Evolutionary conservation across 2,329 filamentous ascomycete genomes (phyloP).

Genomic region (Pseudocercospora crystallina): DNA sequence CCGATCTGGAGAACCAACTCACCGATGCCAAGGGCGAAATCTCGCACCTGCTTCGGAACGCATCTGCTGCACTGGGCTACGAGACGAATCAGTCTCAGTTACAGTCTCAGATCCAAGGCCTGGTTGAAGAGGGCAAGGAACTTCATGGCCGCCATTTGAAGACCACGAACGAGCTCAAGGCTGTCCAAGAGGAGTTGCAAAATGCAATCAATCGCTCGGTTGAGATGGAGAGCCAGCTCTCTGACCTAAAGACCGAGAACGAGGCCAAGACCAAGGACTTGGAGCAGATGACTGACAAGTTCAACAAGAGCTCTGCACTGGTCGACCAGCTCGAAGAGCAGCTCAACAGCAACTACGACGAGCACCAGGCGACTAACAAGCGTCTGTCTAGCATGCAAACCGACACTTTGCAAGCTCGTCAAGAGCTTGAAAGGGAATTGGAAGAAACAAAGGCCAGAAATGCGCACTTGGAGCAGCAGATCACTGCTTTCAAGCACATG

Average conservation of each 20-base stretch:
- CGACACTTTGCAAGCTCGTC: conserved; percentile 46
- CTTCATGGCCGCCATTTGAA: conserved; percentile 44
- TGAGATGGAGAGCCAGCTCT: conserved; percentile 45
- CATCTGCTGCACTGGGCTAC: conserved; percentile 63
- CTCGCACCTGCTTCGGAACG: conserved; percentile 62
- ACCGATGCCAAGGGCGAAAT: conserved; percentile 59
- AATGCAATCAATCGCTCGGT: conserved; percentile 39
- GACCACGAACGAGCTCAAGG: conserved; percentile 44
- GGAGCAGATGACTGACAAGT: conserved; percentile 60
- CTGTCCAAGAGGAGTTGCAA: conserved; percentile 44
- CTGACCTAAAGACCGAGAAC: conserved; percentile 49
- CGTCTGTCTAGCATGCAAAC: conserved; percentile 69
- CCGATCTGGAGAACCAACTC: conserved; percentile 60
- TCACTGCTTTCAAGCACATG: conserved; percentile 34
- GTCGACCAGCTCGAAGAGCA: conserved; percentile 97
- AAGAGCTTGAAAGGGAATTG: conserved; percentile 58
- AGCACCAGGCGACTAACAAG: conserved; percentile 81
- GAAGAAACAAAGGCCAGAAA: conserved; percentile 79
- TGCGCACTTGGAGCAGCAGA: conserved; percentile 68
- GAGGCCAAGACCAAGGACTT: conserved; percentile 59
- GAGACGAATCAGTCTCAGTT: conserved; percentile 51
- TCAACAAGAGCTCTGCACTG: conserved; percentile 86
- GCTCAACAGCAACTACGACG: conserved; percentile 90
- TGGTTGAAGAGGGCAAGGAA: conserved; percentile 48
- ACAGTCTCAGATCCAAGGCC: conserved; percentile 43